phyloP scores from a whole-genome alignment of 768 basidiomycete genomes.

The Mycena haematopus region DNA sequence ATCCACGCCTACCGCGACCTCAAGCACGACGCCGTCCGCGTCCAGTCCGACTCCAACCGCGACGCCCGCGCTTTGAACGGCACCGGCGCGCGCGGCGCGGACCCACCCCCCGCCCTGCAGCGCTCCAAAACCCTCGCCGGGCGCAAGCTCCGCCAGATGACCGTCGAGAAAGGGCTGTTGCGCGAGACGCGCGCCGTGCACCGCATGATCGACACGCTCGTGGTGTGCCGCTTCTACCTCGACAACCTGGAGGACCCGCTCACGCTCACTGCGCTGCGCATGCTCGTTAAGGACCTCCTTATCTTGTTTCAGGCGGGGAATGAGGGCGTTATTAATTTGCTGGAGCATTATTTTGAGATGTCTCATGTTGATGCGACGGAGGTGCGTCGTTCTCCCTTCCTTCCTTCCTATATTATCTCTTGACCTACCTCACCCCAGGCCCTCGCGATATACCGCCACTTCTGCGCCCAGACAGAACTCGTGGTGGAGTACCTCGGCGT shows the following conservation, averaged over 20 bases:
- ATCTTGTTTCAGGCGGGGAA: conserved; percentile 97
- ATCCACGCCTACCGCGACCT: conserved; percentile 89
- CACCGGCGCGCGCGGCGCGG: too few relatives aligned
- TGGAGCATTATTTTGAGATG: conserved; percentile 99
- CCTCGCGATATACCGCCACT: conserved; percentile 87
- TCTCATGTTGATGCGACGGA: conserved; percentile 88
- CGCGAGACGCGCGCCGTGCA: conserved; percentile 93
- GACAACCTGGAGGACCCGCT: conserved; percentile 94
- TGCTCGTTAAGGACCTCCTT: conserved; percentile 95
- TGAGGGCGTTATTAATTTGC: conserved; percentile 58
- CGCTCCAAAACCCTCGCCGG: conserved; percentile 83
- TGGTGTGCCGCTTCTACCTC: conserved; percentile 94
- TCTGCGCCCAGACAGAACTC: conserved; percentile 91
- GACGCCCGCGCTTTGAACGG: conserved; percentile 62
- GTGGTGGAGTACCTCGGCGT: conserved; percentile 94
- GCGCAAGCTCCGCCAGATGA: conserved; percentile 86
- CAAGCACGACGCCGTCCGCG: conserved; percentile 92
- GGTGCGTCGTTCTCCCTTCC: not conserved
- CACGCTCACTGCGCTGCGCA: conserved; percentile 83
- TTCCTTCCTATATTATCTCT: not conserved
- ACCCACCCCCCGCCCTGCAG: conserved; percentile 35
- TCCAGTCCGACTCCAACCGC: conserved; percentile 92
- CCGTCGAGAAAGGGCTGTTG: conserved; percentile 94
- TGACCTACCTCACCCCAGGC: conserved; percentile 43
- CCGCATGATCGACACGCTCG: conserved; percentile 83